A percentile compares a stretch with the other conserved stretches of the same genome.
Conservation (phyloP, 768 basidiomycete genomes). For the Phylloporus sp. region DNA sequence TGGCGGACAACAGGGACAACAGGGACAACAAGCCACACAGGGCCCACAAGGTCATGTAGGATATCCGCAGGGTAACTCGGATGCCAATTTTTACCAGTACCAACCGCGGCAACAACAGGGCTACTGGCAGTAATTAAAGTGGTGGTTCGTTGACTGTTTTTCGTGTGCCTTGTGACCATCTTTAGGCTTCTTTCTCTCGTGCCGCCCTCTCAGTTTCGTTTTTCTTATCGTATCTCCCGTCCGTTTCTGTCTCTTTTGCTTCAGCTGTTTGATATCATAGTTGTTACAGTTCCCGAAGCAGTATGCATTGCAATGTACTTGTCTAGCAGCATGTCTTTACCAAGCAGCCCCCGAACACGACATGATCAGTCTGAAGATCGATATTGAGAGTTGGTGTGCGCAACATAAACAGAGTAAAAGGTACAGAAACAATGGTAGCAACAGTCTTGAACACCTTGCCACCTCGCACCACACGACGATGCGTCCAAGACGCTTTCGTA, state of each 20-base stretch:
- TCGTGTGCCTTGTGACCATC: slow-evolving; percentile 1
- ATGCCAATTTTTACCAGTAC: slow-evolving; percentile 68
- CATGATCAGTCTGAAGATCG: background rate
- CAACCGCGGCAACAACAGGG: slow-evolving; percentile 62
- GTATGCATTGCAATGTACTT: slow-evolving; percentile 28
- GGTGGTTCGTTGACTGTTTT: slow-evolving; percentile 9
- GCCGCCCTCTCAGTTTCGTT: no score
- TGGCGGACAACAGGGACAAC: slow-evolving; percentile 46
- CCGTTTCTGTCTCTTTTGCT: slow-evolving; percentile 15
- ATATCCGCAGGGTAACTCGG: slow-evolving; percentile 51
- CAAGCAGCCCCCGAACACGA: slow-evolving; percentile 7
- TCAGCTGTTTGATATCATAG: slow-evolving; percentile 28
- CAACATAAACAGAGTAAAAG: background rate
- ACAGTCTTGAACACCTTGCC: background rate
- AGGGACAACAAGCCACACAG: slow-evolving; percentile 35
- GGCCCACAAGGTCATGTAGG: slow-evolving; percentile 41
- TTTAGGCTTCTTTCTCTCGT: slow-evolving; percentile 3
- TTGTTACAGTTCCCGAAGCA: slow-evolving; percentile 23
- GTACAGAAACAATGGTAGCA: slow-evolving; percentile 7
- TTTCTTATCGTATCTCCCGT: background rate
- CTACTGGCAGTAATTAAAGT: slow-evolving; percentile 41
- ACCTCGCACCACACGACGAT: no score
- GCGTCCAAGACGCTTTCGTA: no score
- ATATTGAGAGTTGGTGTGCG: background rate
- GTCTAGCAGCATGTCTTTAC: slow-evolving; percentile 23